These are phyloP conservation scores for Colletotrichum falcatum DNA, from an alignment of 2,329 filamentous ascomycete species.

Conservation along the genomic window DNA sequence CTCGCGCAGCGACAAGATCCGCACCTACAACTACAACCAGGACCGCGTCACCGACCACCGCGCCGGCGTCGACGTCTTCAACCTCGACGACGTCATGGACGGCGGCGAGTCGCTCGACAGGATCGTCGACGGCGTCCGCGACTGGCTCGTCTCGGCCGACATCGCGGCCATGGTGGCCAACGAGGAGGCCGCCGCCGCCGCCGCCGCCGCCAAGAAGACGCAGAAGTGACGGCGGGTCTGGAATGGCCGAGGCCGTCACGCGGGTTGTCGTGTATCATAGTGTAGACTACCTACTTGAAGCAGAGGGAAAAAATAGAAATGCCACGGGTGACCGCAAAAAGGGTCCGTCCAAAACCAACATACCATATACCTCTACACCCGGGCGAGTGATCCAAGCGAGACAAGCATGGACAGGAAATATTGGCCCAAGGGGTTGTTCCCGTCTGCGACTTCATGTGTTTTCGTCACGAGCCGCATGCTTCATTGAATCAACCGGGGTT, in stretches of 20 bases:
- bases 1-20: constrained; percentile 91
- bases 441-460: not conserved
- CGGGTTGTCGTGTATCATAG: constrained; percentile 15
- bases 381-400: not conserved
- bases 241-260: not conserved
- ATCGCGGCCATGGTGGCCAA: constrained; percentile 78
- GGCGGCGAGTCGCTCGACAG: constrained; percentile 78
- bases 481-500: constrained; percentile 6
- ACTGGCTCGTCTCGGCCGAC: constrained; percentile 81
- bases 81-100: constrained; percentile 82
- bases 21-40: constrained; percentile 85
- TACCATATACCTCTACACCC: too few species aligned
- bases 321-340: too few species aligned
- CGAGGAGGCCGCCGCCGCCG: constrained; percentile 58
- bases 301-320: not conserved
- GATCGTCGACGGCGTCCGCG: constrained; percentile 81
- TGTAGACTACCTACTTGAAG: constrained; percentile 8
- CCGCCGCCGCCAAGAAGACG: constrained; percentile 33
- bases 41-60: constrained; percentile 90
- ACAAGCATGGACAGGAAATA: too few species aligned
- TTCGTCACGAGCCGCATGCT: constrained; percentile 7
- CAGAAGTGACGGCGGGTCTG: constrained; percentile 12
- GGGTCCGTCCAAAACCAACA: not conserved
- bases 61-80: constrained; percentile 82
- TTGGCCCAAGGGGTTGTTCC: not conserved